Base-by-base conservation (phyloP, 2,329 filamentous ascomycete genomes). In the Aspergillus tamarii region DNA sequence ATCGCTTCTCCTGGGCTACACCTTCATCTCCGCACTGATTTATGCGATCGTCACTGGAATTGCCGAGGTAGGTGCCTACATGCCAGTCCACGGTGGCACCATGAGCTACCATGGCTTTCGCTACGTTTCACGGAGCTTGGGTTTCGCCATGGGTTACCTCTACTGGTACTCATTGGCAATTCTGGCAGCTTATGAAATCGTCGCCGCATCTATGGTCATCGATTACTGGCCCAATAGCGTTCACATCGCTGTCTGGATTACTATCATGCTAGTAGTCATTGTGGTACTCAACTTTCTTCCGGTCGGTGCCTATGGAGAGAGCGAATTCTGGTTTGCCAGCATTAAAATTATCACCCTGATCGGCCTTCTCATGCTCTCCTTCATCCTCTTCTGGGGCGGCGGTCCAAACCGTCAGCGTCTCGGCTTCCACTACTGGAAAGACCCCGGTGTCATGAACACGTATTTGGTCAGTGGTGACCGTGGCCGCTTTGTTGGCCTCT, bases 201-300 rank as follows among this genome's bases (percentile, higher is more conserved):
- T 86, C 0, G 89, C 89, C 9, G 87, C 88, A 14, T 84, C 85
- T 46, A 83, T 90, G n/a, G 81, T 91, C 34, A 88, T 91, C 64
- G 78, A 86, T 64, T 90, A 86, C 72, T 91, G 88, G 88, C 70
- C 77, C 12, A 73, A 77, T 4, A 70, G 71, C 21, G 76, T 83
- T 56, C 78, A 81, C 48, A 74, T 82, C 8, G 80, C 79, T 1
- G 80, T 81, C 7, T 84, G 82, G 82, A 83, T 84, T 59, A 85
- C 85, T 4, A 84, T 88, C 64, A 79, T 88, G 66, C 82, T 91
- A 65, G 76, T 87, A 3, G 80, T 91, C 21, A 85, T 91, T 54
- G 74, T 84, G 19, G 75, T 73, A 3, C 71, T 85, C 19, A 85
- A 84, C 64, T 76, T 79, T 50, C 70, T 85, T 4, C 81, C 82